Conservation (phyloP, 2,329 filamentous ascomycete genomes). For the Fusarium sp. region DNA sequence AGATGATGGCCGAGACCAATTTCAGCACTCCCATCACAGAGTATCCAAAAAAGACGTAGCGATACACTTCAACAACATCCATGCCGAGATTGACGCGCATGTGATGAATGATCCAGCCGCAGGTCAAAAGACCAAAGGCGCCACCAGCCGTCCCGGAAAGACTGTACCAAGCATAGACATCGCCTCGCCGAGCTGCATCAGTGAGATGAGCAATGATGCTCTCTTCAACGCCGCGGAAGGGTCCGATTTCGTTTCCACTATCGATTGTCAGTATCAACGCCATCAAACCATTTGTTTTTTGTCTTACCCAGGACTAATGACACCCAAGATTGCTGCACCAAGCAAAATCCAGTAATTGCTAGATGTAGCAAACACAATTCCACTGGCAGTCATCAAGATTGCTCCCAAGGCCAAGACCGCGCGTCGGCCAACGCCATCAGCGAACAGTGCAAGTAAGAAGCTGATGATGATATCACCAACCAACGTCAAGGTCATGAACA, state of each 20-base stretch:
- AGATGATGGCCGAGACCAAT: constrained; percentile 56
- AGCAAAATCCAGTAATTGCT: constrained; percentile 67
- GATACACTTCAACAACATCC: constrained; percentile 58
- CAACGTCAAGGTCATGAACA: constrained; percentile 73
- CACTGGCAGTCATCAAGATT: constrained; percentile 62
- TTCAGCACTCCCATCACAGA: constrained; percentile 62
- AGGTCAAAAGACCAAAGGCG: constrained; percentile 65
- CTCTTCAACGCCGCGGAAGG: constrained; percentile 69
- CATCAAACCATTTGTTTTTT: fast-evolving
- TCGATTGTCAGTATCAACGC: neutral
- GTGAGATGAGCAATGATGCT: constrained; percentile 66
- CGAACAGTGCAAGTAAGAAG: constrained; percentile 64
- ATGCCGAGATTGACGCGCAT: constrained; percentile 55
- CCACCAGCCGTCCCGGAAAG: constrained; percentile 66
- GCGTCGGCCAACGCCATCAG: constrained; percentile 64
- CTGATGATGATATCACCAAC: constrained; percentile 67
- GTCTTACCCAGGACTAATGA: constrained; percentile 63
- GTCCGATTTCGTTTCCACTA: constrained; percentile 71
- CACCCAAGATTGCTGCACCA: constrained; percentile 64
- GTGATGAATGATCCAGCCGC: constrained; percentile 66
- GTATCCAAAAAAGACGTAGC: constrained; percentile 57
- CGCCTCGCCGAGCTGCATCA: constrained; percentile 53
- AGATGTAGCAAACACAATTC: constrained; percentile 61
- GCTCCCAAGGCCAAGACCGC: constrained; percentile 63
- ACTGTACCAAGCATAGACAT: constrained; percentile 70